phyloP scores from a whole-genome alignment of 2,329 filamentous ascomycete genomes.

The Exophiala bonariae region DNA sequence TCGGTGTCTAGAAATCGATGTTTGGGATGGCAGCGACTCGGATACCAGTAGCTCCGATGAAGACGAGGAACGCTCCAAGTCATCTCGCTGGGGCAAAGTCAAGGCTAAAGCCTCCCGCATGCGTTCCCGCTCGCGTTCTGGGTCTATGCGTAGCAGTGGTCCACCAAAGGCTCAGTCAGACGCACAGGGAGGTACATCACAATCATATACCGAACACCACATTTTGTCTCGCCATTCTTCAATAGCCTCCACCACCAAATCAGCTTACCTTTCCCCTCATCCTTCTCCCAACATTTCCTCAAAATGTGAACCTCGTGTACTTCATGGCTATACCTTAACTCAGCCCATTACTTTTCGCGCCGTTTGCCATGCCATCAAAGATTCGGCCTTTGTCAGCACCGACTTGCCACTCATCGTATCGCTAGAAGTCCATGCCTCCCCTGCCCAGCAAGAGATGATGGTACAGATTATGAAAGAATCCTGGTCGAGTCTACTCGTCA shows the following conservation, averaged over 20 bases:
- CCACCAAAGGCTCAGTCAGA: not conserved
- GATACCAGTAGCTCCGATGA: slow-evolving; percentile 31
- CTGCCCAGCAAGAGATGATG: slow-evolving; percentile 86
- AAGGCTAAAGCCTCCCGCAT: slow-evolving; percentile 26
- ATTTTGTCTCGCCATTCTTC: not conserved
- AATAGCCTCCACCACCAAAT: slow-evolving; percentile 4
- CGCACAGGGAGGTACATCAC: not conserved
- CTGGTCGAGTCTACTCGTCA: slow-evolving; percentile 75
- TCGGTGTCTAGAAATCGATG: slow-evolving; percentile 90
- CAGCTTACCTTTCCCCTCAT: slow-evolving; percentile 15
- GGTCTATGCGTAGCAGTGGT: slow-evolving; percentile 1
- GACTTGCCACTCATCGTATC: slow-evolving; percentile 86
- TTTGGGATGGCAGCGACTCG: slow-evolving; percentile 74
- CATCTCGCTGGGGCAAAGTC: slow-evolving; percentile 22
- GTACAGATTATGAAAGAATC: slow-evolving; percentile 90
- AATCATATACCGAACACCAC: not conserved
- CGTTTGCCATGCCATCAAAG: slow-evolving; percentile 76
- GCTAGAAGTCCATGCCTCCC: slow-evolving; percentile 82
- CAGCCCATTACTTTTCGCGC: slow-evolving; percentile 82
- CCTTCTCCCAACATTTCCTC: slow-evolving; percentile 7
- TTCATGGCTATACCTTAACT: slow-evolving; percentile 85
- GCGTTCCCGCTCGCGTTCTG: slow-evolving; percentile 21
- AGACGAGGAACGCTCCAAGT: slow-evolving; percentile 23
- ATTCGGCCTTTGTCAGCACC: slow-evolving; percentile 74
- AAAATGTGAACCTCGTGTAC: slow-evolving; percentile 72